Percentiles rank a stretch among this genome's conserved stretches.
These are phyloP conservation scores for Hyphopichia wangnamkhiaoensis DNA, from an alignment of 1,139 yeast species.

Conservation along the genomic window DNA sequence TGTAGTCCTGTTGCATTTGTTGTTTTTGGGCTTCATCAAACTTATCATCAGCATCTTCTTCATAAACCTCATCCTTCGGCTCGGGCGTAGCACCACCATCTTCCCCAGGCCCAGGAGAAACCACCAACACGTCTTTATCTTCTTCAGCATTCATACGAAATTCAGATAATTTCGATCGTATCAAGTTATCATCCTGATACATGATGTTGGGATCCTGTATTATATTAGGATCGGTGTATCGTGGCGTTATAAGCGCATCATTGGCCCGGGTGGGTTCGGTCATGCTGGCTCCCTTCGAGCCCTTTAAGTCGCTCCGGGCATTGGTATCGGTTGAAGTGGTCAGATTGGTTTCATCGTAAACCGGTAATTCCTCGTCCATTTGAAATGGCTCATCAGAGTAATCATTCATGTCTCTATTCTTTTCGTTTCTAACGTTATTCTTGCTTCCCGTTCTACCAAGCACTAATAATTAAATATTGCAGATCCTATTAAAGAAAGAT, in stretches of 20 bases:
- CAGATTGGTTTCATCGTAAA: slow-evolving; percentile 3
- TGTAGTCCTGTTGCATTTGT: slow-evolving; percentile 21
- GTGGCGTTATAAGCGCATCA: slow-evolving; percentile 18
- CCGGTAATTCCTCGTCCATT: slow-evolving; percentile 45
- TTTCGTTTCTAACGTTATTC: too few species aligned
- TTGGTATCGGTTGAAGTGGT: not conserved
- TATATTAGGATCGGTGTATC: slow-evolving; percentile 16
- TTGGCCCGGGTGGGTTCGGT: not conserved
- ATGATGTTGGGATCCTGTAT: slow-evolving; percentile 6
- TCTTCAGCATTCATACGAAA: slow-evolving; percentile 26
- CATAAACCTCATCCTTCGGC: slow-evolving; percentile 29
- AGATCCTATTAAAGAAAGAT: too few species aligned
- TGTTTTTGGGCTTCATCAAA: slow-evolving; percentile 30
- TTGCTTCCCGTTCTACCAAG: too few species aligned
- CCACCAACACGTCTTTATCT: slow-evolving; percentile 15
- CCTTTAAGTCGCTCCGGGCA: too few species aligned
- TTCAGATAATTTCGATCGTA: slow-evolving; percentile 37
- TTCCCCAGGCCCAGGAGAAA: slow-evolving; percentile 14
- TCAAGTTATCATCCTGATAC: slow-evolving; percentile 24
- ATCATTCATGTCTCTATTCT: slow-evolving; percentile 35
- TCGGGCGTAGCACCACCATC: slow-evolving; percentile 21
- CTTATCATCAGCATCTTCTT: slow-evolving; percentile 49
- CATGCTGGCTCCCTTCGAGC: too few species aligned
- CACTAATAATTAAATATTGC: too few species aligned
- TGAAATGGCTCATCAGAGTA: slow-evolving; percentile 45